phyloP scores from a whole-genome alignment of 805 yeast species.

The Zygoascus tannicola region DNA sequence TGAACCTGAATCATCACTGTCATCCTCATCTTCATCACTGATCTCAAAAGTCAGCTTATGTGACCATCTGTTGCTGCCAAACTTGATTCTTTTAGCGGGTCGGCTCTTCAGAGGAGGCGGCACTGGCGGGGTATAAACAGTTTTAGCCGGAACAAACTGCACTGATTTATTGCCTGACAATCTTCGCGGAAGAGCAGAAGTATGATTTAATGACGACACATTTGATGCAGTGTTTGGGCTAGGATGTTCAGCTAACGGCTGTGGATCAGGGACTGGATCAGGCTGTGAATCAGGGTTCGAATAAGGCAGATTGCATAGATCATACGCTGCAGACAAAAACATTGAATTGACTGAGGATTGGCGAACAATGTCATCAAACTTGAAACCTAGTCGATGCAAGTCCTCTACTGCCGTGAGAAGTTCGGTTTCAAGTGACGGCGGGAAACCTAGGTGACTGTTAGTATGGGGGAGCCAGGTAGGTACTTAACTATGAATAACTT shows the following conservation, averaged over 20 bases:
- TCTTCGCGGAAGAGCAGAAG: neutral
- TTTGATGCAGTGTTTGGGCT: neutral
- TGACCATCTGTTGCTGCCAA: slow-evolving; percentile 21
- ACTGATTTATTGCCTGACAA: neutral
- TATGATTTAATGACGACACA: neutral
- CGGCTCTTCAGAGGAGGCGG: neutral
- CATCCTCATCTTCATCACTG: slow-evolving; percentile 18
- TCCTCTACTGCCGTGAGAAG: slow-evolving; percentile 14
- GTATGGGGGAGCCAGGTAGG: no score
- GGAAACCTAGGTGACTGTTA: no score
- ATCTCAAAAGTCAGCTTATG: slow-evolving; percentile 12
- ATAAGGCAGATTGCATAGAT: slow-evolving; percentile 2
- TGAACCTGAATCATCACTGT: no score
- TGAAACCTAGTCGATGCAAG: slow-evolving; percentile 20
- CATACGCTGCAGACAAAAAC: slow-evolving; percentile 11
- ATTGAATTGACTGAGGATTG: slow-evolving; percentile 11
- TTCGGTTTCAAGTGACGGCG: neutral
- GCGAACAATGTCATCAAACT: slow-evolving; percentile 20
- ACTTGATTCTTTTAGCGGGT: slow-evolving; percentile 4
- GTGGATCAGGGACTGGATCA: neutral
- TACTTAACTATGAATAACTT: no score
- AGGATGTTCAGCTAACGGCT: neutral
- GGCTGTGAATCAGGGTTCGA: neutral
- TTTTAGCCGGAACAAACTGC: neutral
- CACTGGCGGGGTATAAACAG: neutral